phyloP scores from a whole-genome alignment of 164 flowering plant genomes.

The Tetracentron sinense region DNA sequence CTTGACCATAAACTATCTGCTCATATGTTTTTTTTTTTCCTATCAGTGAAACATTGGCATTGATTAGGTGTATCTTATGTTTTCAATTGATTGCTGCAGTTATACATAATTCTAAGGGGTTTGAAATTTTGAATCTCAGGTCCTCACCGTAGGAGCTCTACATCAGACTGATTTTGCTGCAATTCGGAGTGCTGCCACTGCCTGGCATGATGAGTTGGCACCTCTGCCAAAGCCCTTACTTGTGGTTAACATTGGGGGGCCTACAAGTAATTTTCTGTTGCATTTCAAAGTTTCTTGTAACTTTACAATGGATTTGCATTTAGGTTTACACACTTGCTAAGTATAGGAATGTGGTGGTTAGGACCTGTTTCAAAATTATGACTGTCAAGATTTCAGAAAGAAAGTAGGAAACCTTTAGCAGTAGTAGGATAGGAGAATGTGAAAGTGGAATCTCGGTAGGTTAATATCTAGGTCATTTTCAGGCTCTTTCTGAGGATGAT shows the following conservation, averaged over 20 bases:
- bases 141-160: slow-evolving; percentile 83
- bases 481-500: too few relatives aligned
- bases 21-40: background rate
- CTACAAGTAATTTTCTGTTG: slow-evolving; percentile 55
- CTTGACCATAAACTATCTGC: background rate
- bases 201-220: slow-evolving; percentile 92
- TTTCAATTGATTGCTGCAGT: background rate
- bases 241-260: slow-evolving; percentile 91
- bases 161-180: slow-evolving; percentile 83
- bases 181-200: slow-evolving; percentile 70
- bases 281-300: background rate
- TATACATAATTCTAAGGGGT: background rate
- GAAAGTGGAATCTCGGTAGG: too few relatives aligned
- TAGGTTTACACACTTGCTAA: background rate
- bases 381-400: too few relatives aligned
- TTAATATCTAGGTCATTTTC: too few relatives aligned
- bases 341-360: too few relatives aligned
- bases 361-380: too few relatives aligned
- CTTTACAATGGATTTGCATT: background rate
- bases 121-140: slow-evolving; percentile 34
- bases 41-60: background rate
- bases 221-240: slow-evolving; percentile 84
- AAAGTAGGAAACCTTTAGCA: too few relatives aligned
- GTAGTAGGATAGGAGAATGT: too few relatives aligned
- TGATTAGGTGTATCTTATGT: background rate